A percentile compares a stretch with the other conserved stretches of the same genome.
phyloP scores from a whole-genome alignment of 495 filamentous ascomycete species.

The Neurospora sublineolata region DNA sequence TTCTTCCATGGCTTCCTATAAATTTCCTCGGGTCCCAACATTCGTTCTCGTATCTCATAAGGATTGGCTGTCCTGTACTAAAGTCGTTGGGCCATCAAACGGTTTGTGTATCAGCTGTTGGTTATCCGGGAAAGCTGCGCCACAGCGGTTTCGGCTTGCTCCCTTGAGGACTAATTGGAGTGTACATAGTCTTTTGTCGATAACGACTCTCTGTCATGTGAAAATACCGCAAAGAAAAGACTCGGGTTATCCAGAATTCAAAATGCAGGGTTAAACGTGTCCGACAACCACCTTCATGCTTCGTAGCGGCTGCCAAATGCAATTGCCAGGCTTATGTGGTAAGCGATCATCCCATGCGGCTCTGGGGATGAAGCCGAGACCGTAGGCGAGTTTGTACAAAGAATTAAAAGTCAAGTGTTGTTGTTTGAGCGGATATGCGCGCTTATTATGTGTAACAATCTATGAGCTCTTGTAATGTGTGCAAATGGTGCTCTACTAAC shows the following conservation, averaged over 20 bases:
- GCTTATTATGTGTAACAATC: not conserved
- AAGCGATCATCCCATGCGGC: not conserved
- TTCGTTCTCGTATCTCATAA: not conserved
- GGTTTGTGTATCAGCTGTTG: not conserved
- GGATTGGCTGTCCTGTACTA: not conserved
- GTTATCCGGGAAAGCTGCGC: not conserved
- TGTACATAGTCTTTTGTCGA: not conserved
- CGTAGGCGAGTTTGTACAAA: not conserved
- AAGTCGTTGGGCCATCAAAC: not conserved
- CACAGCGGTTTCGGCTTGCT: not conserved
- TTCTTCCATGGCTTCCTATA: not conserved
- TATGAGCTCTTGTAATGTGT: not conserved
- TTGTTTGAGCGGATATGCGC: not conserved
- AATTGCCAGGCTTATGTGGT: too few species aligned
- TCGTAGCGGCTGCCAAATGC: too few species aligned
- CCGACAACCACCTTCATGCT: too few species aligned
- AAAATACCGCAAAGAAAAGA: not conserved
- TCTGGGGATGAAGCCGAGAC: not conserved
- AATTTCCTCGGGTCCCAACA: not conserved
- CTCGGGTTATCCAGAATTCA: too few species aligned
- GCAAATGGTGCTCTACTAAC: not conserved
- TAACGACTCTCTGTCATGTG: not conserved
- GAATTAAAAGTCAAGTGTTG: not conserved
- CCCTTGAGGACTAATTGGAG: not conserved
- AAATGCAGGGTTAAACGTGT: too few species aligned